phyloP scores from a whole-genome alignment of 108 stramenopile species.

The Aurantiochytrium sp. region DNA sequence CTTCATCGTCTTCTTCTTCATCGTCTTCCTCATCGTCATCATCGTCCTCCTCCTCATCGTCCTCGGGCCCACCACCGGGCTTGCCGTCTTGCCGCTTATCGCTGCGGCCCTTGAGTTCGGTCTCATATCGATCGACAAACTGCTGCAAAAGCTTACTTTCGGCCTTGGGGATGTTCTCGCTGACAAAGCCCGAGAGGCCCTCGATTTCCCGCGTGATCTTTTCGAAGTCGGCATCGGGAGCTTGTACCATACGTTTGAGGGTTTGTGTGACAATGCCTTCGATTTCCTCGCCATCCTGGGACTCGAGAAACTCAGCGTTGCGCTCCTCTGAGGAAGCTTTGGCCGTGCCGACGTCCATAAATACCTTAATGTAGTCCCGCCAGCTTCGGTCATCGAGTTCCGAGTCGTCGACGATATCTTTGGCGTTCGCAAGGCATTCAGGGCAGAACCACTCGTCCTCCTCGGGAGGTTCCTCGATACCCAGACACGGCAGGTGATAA shows the following conservation, averaged over 20 bases:
- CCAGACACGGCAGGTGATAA: background rate
- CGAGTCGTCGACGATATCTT: background rate
- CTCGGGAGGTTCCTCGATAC: background rate
- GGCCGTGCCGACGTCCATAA: background rate
- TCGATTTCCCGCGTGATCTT: slow-evolving; percentile 8
- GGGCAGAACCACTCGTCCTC: background rate
- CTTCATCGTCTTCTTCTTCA: background rate
- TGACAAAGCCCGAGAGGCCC: background rate
- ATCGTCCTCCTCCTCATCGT: background rate
- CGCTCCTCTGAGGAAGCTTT: background rate
- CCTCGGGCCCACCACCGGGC: background rate
- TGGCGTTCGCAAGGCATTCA: background rate
- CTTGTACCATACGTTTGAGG: background rate
- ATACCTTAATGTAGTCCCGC: background rate
- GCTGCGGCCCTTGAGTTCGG: background rate
- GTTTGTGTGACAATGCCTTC: background rate
- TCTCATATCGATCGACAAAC: background rate
- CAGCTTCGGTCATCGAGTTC: background rate
- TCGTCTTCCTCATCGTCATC: background rate
- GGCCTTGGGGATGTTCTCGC: background rate
- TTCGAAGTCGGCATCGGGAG: background rate
- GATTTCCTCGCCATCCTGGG: background rate
- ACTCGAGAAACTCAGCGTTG: background rate
- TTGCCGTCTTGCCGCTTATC: background rate
- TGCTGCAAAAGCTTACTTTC: background rate